These are phyloP conservation scores for Pythium aphanidermatum DNA, from an alignment of 352 stramenopile genomes.

Conservation along the genomic window DNA sequence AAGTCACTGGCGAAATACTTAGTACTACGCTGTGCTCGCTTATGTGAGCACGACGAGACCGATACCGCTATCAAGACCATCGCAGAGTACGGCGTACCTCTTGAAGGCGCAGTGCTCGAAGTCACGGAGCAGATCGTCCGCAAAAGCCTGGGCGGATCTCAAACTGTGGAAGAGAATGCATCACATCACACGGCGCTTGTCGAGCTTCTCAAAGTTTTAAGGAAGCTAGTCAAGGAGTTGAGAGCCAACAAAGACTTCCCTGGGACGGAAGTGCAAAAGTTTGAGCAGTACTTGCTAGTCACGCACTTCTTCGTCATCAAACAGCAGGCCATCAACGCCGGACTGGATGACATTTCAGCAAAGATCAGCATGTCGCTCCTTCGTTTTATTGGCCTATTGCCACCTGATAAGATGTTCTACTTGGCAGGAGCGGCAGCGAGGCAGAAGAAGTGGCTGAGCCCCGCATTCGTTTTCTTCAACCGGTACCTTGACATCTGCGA, in stretches of 20 bases:
- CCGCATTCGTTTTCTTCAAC: constrained; percentile 95
- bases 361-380: constrained; percentile 87
- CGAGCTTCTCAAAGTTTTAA: constrained; percentile 48
- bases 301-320: constrained; percentile 79
- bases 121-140: constrained; percentile 47
- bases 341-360: constrained; percentile 58
- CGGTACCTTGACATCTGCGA: constrained; percentile 93
- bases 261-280: constrained; percentile 44
- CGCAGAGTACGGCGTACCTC: constrained; percentile 68
- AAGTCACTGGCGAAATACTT: constrained; percentile 85
- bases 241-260: constrained; percentile 50
- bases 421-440: constrained; percentile 73
- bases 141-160: constrained; percentile 42
- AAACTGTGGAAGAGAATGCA: constrained; percentile 34
- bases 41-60: constrained; percentile 69
- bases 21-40: constrained; percentile 56
- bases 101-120: constrained; percentile 48
- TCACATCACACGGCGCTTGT: constrained; percentile 39
- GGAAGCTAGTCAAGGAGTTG: constrained; percentile 72
- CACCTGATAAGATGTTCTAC: constrained; percentile 94
- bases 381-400: constrained; percentile 84
- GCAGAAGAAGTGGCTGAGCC: constrained; percentile 87
- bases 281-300: constrained; percentile 74
- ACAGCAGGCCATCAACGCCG: constrained; percentile 42
- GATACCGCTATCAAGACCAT: constrained; percentile 76